Conservation (phyloP, 306 rosid species). For the Cicer chorassanicum region DNA sequence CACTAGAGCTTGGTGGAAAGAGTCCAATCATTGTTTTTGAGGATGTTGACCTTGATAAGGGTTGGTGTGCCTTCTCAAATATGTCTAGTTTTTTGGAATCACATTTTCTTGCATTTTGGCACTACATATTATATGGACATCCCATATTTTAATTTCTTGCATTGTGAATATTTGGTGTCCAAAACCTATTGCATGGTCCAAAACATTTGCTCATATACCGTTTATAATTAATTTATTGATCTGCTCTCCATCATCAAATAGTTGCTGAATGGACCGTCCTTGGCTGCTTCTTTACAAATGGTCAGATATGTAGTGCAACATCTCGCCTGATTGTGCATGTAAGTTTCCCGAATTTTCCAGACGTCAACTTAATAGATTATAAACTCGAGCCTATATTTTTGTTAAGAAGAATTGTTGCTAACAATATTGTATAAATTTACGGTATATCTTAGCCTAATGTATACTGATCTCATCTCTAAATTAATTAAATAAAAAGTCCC, state of each 20-base stretch:
- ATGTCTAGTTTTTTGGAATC: conserved; percentile 12
- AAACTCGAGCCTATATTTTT: too few relatives aligned
- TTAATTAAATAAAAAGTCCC: too few relatives aligned
- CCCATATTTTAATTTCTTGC: conserved; percentile 16
- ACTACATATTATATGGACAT: neutral
- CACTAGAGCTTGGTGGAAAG: conserved; percentile 97
- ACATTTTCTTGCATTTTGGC: conserved; percentile 14
- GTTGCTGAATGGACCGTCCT: conserved; percentile 96
- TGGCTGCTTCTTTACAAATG: conserved; percentile 97
- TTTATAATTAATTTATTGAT: conserved; percentile 8
- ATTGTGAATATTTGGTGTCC: conserved; percentile 7
- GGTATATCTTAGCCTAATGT: too few relatives aligned
- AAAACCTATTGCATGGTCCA: conserved; percentile 22
- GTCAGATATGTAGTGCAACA: conserved; percentile 99
- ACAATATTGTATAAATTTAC: too few relatives aligned
- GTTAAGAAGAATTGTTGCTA: too few relatives aligned
- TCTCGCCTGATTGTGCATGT: conserved; percentile 94
- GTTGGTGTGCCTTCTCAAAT: conserved; percentile 60
- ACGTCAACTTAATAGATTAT: too few relatives aligned
- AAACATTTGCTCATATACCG: conserved; percentile 1
- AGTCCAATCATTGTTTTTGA: conserved; percentile 90
- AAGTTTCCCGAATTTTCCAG: conserved; percentile 41
- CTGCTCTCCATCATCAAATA: conserved; percentile 52
- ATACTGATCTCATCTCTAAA: too few relatives aligned
- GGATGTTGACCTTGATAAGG: conserved; percentile 95